Conservation (phyloP, 2,329 filamentous ascomycete genomes). For the Stachybotrys elegans region DNA sequence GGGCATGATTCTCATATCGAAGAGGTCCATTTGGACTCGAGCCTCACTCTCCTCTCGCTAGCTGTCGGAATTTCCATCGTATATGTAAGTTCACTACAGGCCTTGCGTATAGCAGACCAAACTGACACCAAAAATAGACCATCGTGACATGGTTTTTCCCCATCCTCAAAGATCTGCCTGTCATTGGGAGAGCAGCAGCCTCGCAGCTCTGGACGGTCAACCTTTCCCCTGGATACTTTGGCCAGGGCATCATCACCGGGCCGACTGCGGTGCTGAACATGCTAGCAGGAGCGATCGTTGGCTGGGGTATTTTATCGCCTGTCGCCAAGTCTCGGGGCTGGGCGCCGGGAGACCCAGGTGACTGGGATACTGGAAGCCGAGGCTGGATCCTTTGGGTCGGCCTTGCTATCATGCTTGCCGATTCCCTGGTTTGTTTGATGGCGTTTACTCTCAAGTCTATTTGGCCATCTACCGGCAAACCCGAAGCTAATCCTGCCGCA, state of each 20-base stretch:
- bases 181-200: background rate
- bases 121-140: background rate
- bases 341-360: constrained; percentile 1
- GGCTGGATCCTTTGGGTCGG: constrained; percentile 5
- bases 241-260: constrained; percentile 4
- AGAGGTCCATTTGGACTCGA: background rate
- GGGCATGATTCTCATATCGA: background rate
- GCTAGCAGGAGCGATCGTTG: constrained; percentile 1
- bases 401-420: constrained; percentile 1
- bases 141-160: constrained; percentile 1
- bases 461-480: background rate
- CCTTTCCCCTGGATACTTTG: constrained; percentile 1
- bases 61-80: too few species aligned
- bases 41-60: too few species aligned
- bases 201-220: constrained; percentile 1
- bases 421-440: background rate
- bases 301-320: constrained; percentile 4
- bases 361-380: constrained; percentile 3
- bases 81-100: background rate
- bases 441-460: background rate
- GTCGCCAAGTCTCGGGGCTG: background rate
- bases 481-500: background rate
- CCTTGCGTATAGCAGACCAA: too few species aligned
- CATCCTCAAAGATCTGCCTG: background rate
- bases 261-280: background rate